A percentile compares a stretch with the other conserved stretches of the same genome.
These are phyloP conservation scores for Salvia hispanica DNA, from an alignment of 257 asterid genomes.

Conservation along the genomic window DNA sequence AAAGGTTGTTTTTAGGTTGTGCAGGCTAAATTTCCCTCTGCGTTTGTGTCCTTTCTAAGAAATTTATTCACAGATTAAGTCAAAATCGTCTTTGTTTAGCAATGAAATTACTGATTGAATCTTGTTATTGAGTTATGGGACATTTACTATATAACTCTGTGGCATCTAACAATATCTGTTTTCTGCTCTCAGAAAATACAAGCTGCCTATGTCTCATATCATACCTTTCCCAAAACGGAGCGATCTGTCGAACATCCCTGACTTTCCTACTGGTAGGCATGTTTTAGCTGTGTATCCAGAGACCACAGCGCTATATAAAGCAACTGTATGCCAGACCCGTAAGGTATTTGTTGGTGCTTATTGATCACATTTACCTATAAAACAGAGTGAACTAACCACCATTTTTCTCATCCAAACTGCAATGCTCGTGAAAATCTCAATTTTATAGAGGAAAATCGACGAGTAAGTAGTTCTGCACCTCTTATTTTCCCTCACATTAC, in stretches of 20 bases:
- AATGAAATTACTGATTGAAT: background rate
- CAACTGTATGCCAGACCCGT: slow-evolving; percentile 85
- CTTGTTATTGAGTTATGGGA: background rate
- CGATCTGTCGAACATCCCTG: slow-evolving; percentile 68
- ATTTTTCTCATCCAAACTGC: slow-evolving; percentile 29
- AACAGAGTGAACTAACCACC: slow-evolving; percentile 39
- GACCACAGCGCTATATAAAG: slow-evolving; percentile 93
- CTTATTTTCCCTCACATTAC: background rate
- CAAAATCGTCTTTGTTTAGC: background rate
- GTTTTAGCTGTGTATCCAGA: slow-evolving; percentile 97
- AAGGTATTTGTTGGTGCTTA: slow-evolving; percentile 55
- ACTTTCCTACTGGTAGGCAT: slow-evolving; percentile 78
- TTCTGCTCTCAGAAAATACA: slow-evolving; percentile 76
- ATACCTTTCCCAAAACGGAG: slow-evolving; percentile 87
- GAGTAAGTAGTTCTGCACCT: slow-evolving; percentile 62
- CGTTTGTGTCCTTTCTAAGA: background rate
- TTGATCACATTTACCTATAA: background rate
- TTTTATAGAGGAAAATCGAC: slow-evolving; percentile 74
- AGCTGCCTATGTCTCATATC: slow-evolving; percentile 84
- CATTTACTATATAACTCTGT: background rate
- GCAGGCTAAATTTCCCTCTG: background rate
- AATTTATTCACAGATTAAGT: background rate
- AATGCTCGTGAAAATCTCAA: slow-evolving; percentile 30
- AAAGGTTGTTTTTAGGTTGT: background rate
- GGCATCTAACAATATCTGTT: background rate